Base-by-base conservation (phyloP, 345 rosid genomes). In the Hibiscus syriacus region DNA sequence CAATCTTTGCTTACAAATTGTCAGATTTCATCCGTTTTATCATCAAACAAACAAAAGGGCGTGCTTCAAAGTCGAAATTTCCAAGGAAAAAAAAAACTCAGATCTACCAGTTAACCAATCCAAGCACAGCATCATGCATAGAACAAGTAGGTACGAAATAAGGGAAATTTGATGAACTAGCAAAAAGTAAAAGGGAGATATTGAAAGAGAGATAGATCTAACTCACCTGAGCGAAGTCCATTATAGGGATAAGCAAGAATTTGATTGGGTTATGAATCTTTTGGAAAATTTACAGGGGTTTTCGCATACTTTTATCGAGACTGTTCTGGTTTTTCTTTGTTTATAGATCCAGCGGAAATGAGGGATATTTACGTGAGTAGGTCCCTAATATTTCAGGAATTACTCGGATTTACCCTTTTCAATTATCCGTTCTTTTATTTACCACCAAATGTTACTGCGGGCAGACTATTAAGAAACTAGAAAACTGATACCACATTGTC, bases 161-260 rank as follows among this genome's bases (percentile, higher is more conserved):
- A 54, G 38, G 53, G 7, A 13, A 69, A 55, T 25, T 43, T 3
- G 19, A 69, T 16, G 25, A 5, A 29, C 10, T 16, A 27, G 39
- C 23, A 26, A 27, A 58, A 34, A 3, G 4, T 20, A 32, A 50
- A 10, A 5, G n/a, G 25, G 13, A 50, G 9, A 2, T 4, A 29
- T 3, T n/a, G 5, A 64, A 13, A 14, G 46, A 50, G 49, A 52
- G 30, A 52, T 20, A 16, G 20, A 36, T 52, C n/a, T 22, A 53
- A 57, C 46, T 43, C 17, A 57, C 72, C 64, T 39, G 55, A 69
- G 19, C n/a, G n/a, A n/a, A n/a, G n/a, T n/a, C n/a, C n/a, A n/a
- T n/a, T n/a, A n/a, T n/a, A n/a, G n/a, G n/a, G 46, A 1, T 45
- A 43, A 2, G 17, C n/a, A 39, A 45, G 56, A 61, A 19, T 45